Evolutionary conservation across 257 asterid genomes (phyloP), one percentile per base, ranked within the genome.

Genomic region (Primulina eburnea): DNA sequence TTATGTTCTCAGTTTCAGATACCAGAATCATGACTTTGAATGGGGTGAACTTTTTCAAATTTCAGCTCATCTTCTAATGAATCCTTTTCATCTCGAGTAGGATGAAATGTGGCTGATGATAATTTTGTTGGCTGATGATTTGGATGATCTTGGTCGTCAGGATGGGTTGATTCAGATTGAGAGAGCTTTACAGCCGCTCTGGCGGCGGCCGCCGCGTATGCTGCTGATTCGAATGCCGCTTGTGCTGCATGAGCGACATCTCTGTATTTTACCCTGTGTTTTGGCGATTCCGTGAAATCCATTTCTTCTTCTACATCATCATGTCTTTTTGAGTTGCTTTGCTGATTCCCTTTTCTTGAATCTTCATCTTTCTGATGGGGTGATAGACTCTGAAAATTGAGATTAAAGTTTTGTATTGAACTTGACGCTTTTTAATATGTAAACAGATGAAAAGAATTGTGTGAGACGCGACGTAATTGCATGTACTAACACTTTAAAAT

Each of bases 231-330:
- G 62, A 94, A 89, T 0, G 99, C 99, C 64, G 89, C 96, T 77
- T 89, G 97, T 0, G 99, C 99, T 55, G 99, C 98, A 60, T 89
- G 89, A 11, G 87, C 99, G 62, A 85, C 98, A 63, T 91, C 93
- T 72, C 71, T 89, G 85, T 91, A 92, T 72, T 82, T 82, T 56
- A 76, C 75, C 79, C 69, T 79, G 73, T 17, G 32, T 35, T 74
- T 73, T 60, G 58, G 61, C 9, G 80, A 70, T 34, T 80, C 79
- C 0, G 78, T 50, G 63, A 70, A 60, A 9, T 73, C 75, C 35
- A 69, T 75, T 7, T 43, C 58, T 14, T 59, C 67, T 11, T 73
- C 86, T 8, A 50, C 33, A 29, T 74, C 80, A 4, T 62, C 76
- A 30, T 21, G 66, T 0, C 21, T 2, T 50, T 4, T 16, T 17